Conservation (phyloP, 1,284 basidiomycete species). For the Xerocomus cyaneibrunnescens region DNA sequence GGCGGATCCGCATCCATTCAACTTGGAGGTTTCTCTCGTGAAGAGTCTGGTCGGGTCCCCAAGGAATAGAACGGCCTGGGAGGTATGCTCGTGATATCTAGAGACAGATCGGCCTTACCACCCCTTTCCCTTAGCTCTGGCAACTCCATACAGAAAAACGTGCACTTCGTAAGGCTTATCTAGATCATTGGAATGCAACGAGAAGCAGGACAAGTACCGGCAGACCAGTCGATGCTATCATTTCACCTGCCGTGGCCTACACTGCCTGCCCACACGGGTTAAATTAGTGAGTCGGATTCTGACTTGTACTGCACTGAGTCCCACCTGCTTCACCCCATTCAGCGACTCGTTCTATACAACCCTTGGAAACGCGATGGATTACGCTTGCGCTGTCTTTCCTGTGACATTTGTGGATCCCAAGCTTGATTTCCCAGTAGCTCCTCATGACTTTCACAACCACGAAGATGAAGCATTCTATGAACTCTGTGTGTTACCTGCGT, state of each 20-base stretch:
- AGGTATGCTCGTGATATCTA: conserved; percentile 15
- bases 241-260: conserved; percentile 55
- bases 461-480: conserved; percentile 56
- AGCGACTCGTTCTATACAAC: conserved; percentile 53
- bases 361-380: conserved; percentile 71
- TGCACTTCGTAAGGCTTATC: conserved; percentile 49
- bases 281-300: conserved; percentile 40
- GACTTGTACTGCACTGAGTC: background rate
- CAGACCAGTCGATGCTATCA: conserved; percentile 64
- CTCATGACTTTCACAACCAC: conserved; percentile 48
- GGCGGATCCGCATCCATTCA: conserved; percentile 28
- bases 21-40: conserved; percentile 22
- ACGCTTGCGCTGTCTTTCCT: conserved; percentile 64
- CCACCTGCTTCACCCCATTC: conserved; percentile 27
- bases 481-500: conserved; percentile 46
- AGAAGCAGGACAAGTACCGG: conserved; percentile 51
- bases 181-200: conserved; percentile 61
- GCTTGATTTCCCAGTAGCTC: conserved; percentile 45
- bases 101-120: conserved; percentile 18
- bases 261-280: conserved; percentile 57
- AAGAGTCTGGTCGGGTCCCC: conserved; percentile 27
- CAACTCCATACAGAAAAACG: conserved; percentile 51
- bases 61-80: conserved; percentile 23
- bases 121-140: conserved; percentile 45
- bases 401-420: conserved; percentile 57